Conservation (phyloP, 177 flowering plant species). For the Vitis hybrid region DNA sequence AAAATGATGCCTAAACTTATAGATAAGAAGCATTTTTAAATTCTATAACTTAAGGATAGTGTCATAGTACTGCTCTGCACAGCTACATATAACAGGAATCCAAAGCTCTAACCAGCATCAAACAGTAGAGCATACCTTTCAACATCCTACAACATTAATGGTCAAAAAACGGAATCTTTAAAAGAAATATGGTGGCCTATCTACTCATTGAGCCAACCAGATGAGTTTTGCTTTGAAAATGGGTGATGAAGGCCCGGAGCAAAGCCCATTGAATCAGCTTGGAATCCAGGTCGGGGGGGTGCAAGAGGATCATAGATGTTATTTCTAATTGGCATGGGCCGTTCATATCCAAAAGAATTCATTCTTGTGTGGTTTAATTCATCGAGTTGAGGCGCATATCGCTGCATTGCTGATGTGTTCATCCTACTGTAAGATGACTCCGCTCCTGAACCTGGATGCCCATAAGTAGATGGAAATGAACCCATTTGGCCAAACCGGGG, state of each 20-base stretch:
- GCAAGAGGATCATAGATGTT: slow-evolving; percentile 16
- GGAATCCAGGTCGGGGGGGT: slow-evolving; percentile 23
- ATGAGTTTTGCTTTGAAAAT: slow-evolving; percentile 31
- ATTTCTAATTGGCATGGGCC: slow-evolving; percentile 4
- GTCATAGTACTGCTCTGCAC: too few relatives aligned
- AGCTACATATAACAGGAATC: neutral
- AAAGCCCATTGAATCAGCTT: slow-evolving; percentile 33
- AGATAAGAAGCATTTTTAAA: too few relatives aligned
- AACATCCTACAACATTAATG: neutral
- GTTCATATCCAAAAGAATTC: slow-evolving; percentile 13
- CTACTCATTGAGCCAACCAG: slow-evolving; percentile 70
- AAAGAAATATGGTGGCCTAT: neutral
- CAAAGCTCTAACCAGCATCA: neutral
- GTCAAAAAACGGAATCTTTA: neutral
- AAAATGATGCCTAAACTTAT: too few relatives aligned
- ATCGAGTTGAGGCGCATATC: slow-evolving; percentile 59
- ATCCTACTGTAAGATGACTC: slow-evolving; percentile 23
- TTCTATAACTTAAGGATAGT: too few relatives aligned
- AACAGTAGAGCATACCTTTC: neutral
- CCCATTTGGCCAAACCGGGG: slow-evolving; percentile 22
- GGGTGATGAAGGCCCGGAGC: slow-evolving; percentile 41
- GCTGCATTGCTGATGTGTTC: slow-evolving; percentile 42
- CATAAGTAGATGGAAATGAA: slow-evolving; percentile 25
- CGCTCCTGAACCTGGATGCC: slow-evolving; percentile 15
- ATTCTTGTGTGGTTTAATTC: slow-evolving; percentile 43